A percentile compares a stretch with the other conserved stretches of the same genome.
Conservation (phyloP, 148 eudicot genomes). For the Polygonum maritimum region DNA sequence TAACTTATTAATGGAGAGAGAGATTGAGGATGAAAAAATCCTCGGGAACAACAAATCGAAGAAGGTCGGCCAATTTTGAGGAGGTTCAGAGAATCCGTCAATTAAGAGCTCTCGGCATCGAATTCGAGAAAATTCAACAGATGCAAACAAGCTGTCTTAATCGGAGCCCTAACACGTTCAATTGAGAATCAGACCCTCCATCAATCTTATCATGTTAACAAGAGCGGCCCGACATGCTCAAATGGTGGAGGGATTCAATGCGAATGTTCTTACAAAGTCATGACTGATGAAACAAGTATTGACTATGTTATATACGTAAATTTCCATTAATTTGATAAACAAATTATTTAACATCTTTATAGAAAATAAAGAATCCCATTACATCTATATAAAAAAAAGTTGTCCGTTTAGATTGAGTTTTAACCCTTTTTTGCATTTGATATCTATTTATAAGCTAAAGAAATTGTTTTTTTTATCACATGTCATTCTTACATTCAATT, state of each 20-base stretch:
- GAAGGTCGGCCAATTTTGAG: background rate
- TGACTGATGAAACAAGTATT: too few species aligned
- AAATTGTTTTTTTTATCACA: too few species aligned
- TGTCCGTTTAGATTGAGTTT: too few species aligned
- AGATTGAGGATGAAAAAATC: background rate
- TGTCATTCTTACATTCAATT: too few species aligned
- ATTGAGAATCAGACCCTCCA: background rate
- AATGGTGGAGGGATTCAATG: background rate
- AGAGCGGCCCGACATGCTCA: background rate
- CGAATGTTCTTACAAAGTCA: background rate
- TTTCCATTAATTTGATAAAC: too few species aligned
- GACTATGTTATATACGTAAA: too few species aligned
- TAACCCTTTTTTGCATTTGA: too few species aligned
- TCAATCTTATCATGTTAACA: background rate
- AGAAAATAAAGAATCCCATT: too few species aligned
- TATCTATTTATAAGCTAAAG: too few species aligned
- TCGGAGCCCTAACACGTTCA: background rate
- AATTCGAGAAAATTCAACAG: background rate
- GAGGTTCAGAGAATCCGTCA: background rate
- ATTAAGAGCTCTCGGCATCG: background rate
- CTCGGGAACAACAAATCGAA: background rate
- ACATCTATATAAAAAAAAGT: too few species aligned
- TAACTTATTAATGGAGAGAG: background rate
- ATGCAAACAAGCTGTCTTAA: background rate
- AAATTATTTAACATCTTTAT: too few species aligned